Conservation (phyloP, 2,329 filamentous ascomycete species). For the Paecilomyces variotii region DNA sequence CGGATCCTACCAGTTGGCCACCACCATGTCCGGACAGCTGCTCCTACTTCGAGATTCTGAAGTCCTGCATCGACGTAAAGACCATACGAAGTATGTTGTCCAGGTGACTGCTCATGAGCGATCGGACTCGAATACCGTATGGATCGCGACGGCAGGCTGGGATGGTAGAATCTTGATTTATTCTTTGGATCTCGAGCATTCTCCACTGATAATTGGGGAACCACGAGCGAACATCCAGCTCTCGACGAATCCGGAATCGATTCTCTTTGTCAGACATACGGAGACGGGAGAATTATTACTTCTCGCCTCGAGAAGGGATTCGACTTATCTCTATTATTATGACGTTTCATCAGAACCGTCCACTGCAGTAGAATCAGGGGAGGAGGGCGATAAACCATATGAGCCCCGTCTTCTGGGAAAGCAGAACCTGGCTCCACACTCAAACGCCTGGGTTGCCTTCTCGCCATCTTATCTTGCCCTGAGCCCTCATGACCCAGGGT, state of each 20-base stretch:
- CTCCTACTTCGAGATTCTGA: slow-evolving; percentile 39
- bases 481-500: slow-evolving; percentile 45
- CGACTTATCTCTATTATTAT: slow-evolving; percentile 53
- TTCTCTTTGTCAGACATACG: slow-evolving; percentile 46
- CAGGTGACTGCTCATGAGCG: slow-evolving; percentile 38
- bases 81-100: slow-evolving; percentile 54
- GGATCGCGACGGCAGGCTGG: slow-evolving; percentile 54
- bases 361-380: background rate
- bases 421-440: slow-evolving; percentile 55
- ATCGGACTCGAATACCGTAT: slow-evolving; percentile 19
- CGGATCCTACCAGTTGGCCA: slow-evolving; percentile 41
- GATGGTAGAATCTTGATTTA: slow-evolving; percentile 52
- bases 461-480: slow-evolving; percentile 51
- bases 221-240: slow-evolving; percentile 20
- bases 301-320: slow-evolving; percentile 49
- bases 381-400: slow-evolving; percentile 2
- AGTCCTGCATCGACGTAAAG: slow-evolving; percentile 42
- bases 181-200: slow-evolving; percentile 10
- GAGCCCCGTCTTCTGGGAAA: slow-evolving; percentile 41
- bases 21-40: slow-evolving; percentile 53
- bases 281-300: slow-evolving; percentile 42
- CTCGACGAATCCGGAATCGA: slow-evolving; percentile 50
- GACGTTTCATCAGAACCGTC: slow-evolving; percentile 10
- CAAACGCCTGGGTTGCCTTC: slow-evolving; percentile 57
- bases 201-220: slow-evolving; percentile 14